Percentiles rank a stretch among this genome's conserved stretches.
These are phyloP conservation scores for Prunus davidiana DNA, from an alignment of 306 rosid genomes.

Conservation along the genomic window DNA sequence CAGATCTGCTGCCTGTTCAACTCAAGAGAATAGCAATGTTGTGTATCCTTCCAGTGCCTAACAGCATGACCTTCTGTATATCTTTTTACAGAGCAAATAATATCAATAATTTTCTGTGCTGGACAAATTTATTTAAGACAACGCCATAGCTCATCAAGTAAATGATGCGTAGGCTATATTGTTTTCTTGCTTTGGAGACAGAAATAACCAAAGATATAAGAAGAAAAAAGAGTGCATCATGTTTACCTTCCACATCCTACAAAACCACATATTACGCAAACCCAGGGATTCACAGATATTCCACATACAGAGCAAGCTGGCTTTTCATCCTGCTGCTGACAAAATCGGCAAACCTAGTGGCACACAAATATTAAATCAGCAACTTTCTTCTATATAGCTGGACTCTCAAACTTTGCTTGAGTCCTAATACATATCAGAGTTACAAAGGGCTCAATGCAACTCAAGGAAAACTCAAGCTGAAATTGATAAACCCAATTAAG, in stretches of 20 bases:
- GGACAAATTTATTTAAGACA: background rate
- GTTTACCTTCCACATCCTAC: slow-evolving; percentile 94
- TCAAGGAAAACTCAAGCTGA: background rate
- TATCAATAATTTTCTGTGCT: background rate
- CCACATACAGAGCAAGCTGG: slow-evolving; percentile 80
- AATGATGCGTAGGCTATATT: background rate
- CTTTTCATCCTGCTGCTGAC: slow-evolving; percentile 82
- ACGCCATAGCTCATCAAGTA: background rate
- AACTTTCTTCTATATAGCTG: slow-evolving; percentile 23
- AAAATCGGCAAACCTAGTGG: slow-evolving; percentile 78
- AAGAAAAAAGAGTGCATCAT: slow-evolving; percentile 15
- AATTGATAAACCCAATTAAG: background rate
- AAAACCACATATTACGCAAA: slow-evolving; percentile 90
- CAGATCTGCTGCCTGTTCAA: slow-evolving; percentile 86
- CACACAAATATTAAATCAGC: slow-evolving; percentile 27
- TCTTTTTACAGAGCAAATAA: slow-evolving; percentile 30
- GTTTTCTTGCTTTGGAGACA: slow-evolving; percentile 5
- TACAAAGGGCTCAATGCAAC: background rate
- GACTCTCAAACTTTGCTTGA: background rate
- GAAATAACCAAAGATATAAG: slow-evolving; percentile 17
- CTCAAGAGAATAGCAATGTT: slow-evolving; percentile 94
- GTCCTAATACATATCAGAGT: background rate
- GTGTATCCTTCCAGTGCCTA: slow-evolving; percentile 75
- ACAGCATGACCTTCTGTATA: slow-evolving; percentile 95
- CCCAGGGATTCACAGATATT: slow-evolving; percentile 76